phyloP scores from a whole-genome alignment of 345 rosid species.

The Brassica incana region DNA sequence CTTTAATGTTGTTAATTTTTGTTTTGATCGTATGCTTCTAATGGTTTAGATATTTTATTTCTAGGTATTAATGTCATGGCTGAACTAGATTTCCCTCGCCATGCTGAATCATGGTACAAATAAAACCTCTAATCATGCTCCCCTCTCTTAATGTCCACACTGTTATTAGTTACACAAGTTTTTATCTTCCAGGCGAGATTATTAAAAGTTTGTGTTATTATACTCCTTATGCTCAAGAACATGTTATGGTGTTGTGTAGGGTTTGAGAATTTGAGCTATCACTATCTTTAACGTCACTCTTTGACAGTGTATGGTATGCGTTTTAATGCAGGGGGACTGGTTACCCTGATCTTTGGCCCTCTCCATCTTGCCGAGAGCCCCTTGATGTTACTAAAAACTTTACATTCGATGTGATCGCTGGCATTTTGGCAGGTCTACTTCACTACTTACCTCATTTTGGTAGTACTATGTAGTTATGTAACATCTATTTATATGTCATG shows the following conservation, averaged over 20 bases:
- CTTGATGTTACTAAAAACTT: slow-evolving; percentile 81
- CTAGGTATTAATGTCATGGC: slow-evolving; percentile 95
- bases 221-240: neutral
- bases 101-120: slow-evolving; percentile 89
- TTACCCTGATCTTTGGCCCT: slow-evolving; percentile 96
- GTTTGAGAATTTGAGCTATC: neutral
- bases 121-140: neutral
- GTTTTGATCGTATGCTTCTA: neutral
- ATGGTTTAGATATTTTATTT: slow-evolving; percentile 5
- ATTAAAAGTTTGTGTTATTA: neutral
- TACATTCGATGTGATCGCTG: slow-evolving; percentile 81
- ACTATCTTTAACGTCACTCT: neutral
- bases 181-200: neutral
- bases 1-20: too few relatives aligned
- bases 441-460: slow-evolving; percentile 14
- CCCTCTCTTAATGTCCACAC: neutral
- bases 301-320: slow-evolving; percentile 29
- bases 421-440: slow-evolving; percentile 69
- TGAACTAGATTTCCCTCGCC: slow-evolving; percentile 95
- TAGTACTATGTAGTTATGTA: neutral
- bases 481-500: neutral
- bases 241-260: neutral
- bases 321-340: slow-evolving; percentile 78
- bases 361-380: slow-evolving; percentile 86
- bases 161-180: neutral